phyloP scores from a whole-genome alignment of 306 rosid species.

The Purshia tridentata region DNA sequence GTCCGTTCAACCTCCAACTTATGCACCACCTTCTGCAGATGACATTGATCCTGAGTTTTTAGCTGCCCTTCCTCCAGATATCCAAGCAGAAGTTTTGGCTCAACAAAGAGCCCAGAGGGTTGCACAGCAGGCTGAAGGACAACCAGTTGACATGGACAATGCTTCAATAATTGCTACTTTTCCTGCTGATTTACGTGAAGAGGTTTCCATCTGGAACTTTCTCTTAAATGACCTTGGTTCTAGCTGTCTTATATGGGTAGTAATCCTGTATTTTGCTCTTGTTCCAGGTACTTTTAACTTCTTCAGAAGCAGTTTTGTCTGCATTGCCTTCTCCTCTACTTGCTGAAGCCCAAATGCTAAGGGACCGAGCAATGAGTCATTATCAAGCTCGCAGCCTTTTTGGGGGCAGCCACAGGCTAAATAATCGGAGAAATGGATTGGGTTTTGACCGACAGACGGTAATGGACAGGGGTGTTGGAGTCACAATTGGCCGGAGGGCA shows the following conservation, averaged over 20 bases:
- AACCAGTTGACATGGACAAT: slow-evolving; percentile 97
- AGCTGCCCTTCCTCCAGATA: slow-evolving; percentile 99
- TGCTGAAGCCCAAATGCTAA: slow-evolving; percentile 95
- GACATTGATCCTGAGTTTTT: slow-evolving; percentile 98
- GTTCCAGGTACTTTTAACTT: slow-evolving; percentile 84
- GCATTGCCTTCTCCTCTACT: slow-evolving; percentile 90
- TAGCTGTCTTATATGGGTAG: slow-evolving; percentile 11
- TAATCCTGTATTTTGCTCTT: slow-evolving; percentile 27
- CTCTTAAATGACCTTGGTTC: slow-evolving; percentile 15
- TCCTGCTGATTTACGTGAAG: slow-evolving; percentile 99
- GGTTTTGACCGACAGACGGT: slow-evolving; percentile 86
- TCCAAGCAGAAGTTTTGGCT: slow-evolving; percentile 95
- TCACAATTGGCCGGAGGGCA: slow-evolving; percentile 79
- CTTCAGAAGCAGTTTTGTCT: slow-evolving; percentile 96
- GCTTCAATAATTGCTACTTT: slow-evolving; percentile 97
- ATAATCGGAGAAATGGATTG: slow-evolving; percentile 79
- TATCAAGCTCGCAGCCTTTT: slow-evolving; percentile 92
- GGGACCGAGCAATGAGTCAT: slow-evolving; percentile 98
- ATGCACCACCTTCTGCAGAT: slow-evolving; percentile 84
- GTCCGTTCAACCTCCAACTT: slow-evolving; percentile 77
- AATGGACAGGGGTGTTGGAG: slow-evolving; percentile 97
- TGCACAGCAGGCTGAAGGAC: slow-evolving; percentile 96
- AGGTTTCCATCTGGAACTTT: slow-evolving; percentile 55
- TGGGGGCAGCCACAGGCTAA: slow-evolving; percentile 73
- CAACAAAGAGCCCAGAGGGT: slow-evolving; percentile 96